Base-by-base conservation (phyloP, 257 asterid genomes). In the Datura wrightii region DNA sequence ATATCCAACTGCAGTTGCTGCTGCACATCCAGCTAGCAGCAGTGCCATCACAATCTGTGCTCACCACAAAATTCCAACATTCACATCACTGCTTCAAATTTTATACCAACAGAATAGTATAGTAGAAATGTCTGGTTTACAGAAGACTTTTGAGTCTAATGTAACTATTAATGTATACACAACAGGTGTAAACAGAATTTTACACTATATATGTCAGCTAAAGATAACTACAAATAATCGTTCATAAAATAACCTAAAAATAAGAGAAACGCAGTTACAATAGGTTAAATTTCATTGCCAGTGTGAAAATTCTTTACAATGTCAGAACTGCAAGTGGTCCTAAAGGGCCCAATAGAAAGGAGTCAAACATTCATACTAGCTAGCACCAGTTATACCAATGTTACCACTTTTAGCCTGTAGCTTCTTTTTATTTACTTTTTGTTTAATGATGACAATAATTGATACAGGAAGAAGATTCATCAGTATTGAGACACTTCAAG, bases 1-100 rank as follows among this genome's bases (percentile, higher is more conserved):
- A 82, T 84, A 88, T 1, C 98, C 98, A 1, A 92, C 63, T 8
- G 97, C 90, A 0, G 93, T 92, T 3, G 97, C 97, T n/a, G 97
- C 94, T 34, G 96, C 91, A 82, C 94, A 92, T 9, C 92, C 96
- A 1, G 90, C 91, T 85, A 90, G 88, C 89, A 93, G 10, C 81
- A 93, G 10, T 11, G 86, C 37, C 19, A 86, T 86, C 84, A 89
- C 81, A 8, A 82, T 50, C 98, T 94, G 93, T 5, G 31, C 31
- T 31, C 62, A 31, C 24, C 10, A 50, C 46, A 76, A 50, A 50
- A 24, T 19, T 76, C 44, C 62, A 76, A 76, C 44, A 76, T 76
- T 76, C 62, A 76, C 19, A 76, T 74, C 3, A n/a, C 18, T 71
- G 18, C 36, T 41, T 71, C 54, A 42, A 18, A 70, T 69, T 69